Evolutionary conservation across 495 filamentous ascomycete genomes (phyloP), one percentile per base, ranked within the genome.

Genomic region (Viridothelium virens): DNA sequence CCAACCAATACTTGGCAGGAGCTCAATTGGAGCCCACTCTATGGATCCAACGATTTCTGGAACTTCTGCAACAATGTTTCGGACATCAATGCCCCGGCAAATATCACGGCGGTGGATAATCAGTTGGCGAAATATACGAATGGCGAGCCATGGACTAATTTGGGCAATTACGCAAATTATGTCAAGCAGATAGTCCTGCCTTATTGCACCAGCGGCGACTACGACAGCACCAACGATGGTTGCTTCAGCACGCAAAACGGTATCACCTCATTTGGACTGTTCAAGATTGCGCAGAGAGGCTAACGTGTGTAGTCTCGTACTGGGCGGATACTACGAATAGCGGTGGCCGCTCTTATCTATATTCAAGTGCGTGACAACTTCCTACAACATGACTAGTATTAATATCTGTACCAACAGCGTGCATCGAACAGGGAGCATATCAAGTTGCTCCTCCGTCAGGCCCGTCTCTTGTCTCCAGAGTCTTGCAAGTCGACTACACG

Each of bases 1-100:
- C 75, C 78, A 7, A 79, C 77, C 0, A 75, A 71, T 38, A 82
- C 81, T 6, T 83, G 79, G 79, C 80, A 82, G 64, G 81, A 82
- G 64, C 66, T 83, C 18, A 80, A 77, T 62, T 82, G 79, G 79
- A 71, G 76, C 56, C 74, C 75, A 2, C 18, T 38, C 2, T 64
- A 67, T 38, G 67, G 68, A 39, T 74, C 73, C 25, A 68, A 74
- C 36, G 77, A 83, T 66, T 83, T 83, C 64, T 81, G 77, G 66
- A 67, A 79, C 56, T 83, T 83, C 72, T 82, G 80, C 65, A 72
- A 71, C 5, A 83, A 82, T 63, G 78, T 83, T 39, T 77, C 80
- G 1, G 77, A 82, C 64, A 73, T 80, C 7, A 68, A 78, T 50
- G 73, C 81, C 12, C 77, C 80, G 1, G 72, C 70, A 47, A 75